A percentile compares a stretch with the other conserved stretches of the same genome.
Conservation (phyloP, 305 asterid species). For the Fraxinus xanthoxyloides region DNA sequence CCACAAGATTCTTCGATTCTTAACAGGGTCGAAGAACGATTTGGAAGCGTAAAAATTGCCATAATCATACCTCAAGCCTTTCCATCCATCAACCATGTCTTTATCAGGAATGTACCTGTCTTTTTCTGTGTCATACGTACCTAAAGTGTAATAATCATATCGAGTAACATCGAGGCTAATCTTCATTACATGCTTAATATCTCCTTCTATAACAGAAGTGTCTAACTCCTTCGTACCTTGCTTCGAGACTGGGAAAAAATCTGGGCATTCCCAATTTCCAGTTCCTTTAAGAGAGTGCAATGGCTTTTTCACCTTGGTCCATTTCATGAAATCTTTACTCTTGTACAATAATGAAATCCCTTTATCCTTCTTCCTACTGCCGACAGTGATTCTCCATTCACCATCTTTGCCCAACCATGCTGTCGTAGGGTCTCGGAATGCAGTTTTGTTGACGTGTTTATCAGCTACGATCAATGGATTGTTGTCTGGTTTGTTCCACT, state of each 20-base stretch:
- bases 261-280: slow-evolving; percentile 68
- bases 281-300: slow-evolving; percentile 30
- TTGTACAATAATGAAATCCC: slow-evolving; percentile 43
- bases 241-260: slow-evolving; percentile 47
- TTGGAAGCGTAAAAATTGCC: slow-evolving; percentile 66
- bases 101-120: slow-evolving; percentile 33
- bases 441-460: slow-evolving; percentile 25
- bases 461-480: slow-evolving; percentile 43
- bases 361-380: slow-evolving; percentile 21
- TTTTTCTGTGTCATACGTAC: slow-evolving; percentile 19
- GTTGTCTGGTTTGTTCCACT: slow-evolving; percentile 45
- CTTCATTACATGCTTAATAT: slow-evolving; percentile 47
- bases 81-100: slow-evolving; percentile 18
- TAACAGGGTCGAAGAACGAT: slow-evolving; percentile 42
- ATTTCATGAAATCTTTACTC: slow-evolving; percentile 44
- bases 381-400: slow-evolving; percentile 44
- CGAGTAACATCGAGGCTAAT: slow-evolving; percentile 35
- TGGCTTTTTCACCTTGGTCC: slow-evolving; percentile 38
- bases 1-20: slow-evolving; percentile 47
- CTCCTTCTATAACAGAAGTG: slow-evolving; percentile 31
- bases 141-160: slow-evolving; percentile 43
- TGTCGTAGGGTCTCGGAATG: slow-evolving; percentile 57
- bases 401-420: slow-evolving; percentile 55
- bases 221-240: slow-evolving; percentile 32
- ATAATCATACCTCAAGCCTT: slow-evolving; percentile 41